Evolutionary conservation across 192 early-diverging fungal species (phyloP).

Genomic region (Umbelopsis sp.): DNA sequence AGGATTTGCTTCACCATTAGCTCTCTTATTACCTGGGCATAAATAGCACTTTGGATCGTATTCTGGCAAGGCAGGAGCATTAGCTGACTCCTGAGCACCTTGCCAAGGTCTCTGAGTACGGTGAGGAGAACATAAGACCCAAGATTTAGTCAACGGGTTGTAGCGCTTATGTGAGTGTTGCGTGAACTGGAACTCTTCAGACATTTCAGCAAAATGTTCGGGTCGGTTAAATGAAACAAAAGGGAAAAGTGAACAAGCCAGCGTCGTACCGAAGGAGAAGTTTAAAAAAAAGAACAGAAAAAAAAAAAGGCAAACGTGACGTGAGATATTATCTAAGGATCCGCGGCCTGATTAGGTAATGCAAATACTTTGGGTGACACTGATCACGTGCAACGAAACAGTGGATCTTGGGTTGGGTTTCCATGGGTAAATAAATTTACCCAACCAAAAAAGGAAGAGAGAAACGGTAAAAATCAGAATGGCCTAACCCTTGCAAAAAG

Average conservation of each 20-base stretch:
- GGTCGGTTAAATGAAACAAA: neutral
- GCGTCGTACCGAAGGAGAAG: neutral
- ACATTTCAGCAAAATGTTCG: neutral
- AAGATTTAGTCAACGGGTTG: constrained; percentile 89
- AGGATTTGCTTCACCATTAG: constrained; percentile 74
- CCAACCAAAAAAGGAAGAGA: too few species aligned
- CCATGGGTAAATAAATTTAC: too few species aligned
- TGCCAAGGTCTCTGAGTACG: constrained; percentile 94
- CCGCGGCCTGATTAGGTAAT: constrained; percentile 11
- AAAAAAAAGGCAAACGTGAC: constrained; percentile 3
- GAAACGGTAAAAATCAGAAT: neutral
- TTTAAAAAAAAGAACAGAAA: constrained; percentile 1
- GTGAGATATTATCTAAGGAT: constrained; percentile 21
- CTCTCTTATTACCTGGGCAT: constrained; percentile 87
- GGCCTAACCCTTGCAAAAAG: neutral
- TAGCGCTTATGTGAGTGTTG: constrained; percentile 79
- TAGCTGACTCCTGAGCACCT: constrained; percentile 64
- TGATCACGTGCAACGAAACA: neutral
- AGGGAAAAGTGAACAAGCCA: neutral
- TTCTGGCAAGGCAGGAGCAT: constrained; percentile 43
- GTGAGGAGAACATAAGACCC: constrained; percentile 98
- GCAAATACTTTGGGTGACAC: neutral
- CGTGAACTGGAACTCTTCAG: constrained; percentile 51
- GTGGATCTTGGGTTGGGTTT: too few species aligned
- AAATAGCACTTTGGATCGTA: constrained; percentile 84